These are phyloP conservation scores for Termitomyces sp. DNA, from an alignment of 768 basidiomycete genomes.

Conservation along the genomic window DNA sequence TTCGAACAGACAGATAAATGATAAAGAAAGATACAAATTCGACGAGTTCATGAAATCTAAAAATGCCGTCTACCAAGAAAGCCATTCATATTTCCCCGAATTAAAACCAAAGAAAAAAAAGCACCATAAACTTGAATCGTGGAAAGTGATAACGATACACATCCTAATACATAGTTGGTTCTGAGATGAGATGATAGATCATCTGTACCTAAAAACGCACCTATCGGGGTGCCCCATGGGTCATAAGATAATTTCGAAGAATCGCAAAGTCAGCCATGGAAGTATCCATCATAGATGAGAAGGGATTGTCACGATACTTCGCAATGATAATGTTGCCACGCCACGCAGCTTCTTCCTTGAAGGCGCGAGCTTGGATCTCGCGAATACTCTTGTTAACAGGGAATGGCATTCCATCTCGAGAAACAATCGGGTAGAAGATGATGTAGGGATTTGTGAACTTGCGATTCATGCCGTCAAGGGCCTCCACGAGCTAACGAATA, in stretches of 20 bases:
- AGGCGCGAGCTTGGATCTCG: conserved; percentile 66
- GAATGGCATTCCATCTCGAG: conserved; percentile 80
- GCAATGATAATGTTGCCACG: conserved; percentile 77
- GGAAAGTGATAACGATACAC: neutral
- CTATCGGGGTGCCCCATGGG: conserved; percentile 54
- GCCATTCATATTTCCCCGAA: neutral
- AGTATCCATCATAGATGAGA: conserved; percentile 60
- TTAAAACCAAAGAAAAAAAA: neutral
- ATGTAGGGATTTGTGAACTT: conserved; percentile 80
- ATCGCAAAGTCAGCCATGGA: conserved; percentile 86
- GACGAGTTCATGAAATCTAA: neutral
- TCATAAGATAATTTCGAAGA: conserved; percentile 74
- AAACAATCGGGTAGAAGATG: conserved; percentile 72
- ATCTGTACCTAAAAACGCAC: conserved; percentile 13
- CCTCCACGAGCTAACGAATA: conserved; percentile 58
- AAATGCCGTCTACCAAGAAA: neutral
- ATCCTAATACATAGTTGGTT: neutral
- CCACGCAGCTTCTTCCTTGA: conserved; percentile 67
- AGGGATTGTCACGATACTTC: conserved; percentile 60
- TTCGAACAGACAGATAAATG: neutral
- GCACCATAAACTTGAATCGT: neutral
- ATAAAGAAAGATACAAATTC: neutral
- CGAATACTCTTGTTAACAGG: conserved; percentile 74
- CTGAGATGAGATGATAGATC: neutral
- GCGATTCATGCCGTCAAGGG: conserved; percentile 76